These are phyloP conservation scores for Phytophthora chlamydospora DNA, from an alignment of 352 stramenopile genomes.

Conservation along the genomic window DNA sequence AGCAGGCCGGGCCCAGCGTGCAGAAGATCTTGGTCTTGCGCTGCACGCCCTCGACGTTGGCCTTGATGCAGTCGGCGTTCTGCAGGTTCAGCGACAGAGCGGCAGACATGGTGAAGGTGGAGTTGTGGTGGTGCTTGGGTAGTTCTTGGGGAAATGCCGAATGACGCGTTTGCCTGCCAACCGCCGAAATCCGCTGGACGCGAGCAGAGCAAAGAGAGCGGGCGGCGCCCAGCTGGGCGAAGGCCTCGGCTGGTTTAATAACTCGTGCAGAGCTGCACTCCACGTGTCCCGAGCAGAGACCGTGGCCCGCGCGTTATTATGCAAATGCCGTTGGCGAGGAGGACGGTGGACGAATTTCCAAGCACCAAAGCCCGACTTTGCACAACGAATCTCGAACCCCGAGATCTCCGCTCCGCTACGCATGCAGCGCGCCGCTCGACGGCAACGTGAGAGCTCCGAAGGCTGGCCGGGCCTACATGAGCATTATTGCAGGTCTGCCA, in stretches of 20 bases:
- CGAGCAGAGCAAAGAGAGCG: conserved; percentile 15
- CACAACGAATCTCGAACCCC: conserved; percentile 10
- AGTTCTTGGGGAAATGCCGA: conserved; percentile 31
- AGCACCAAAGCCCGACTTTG: conserved; percentile 22
- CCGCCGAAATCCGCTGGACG: conserved; percentile 31
- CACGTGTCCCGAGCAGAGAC: conserved; percentile 13
- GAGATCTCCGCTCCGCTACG: too few species aligned
- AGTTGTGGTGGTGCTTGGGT: conserved; percentile 18
- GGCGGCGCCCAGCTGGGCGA: conserved; percentile 12
- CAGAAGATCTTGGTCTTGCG: conserved; percentile 89
- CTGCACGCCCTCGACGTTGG: conserved; percentile 25
- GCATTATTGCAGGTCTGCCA: too few species aligned
- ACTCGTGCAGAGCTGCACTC: conserved; percentile 6
- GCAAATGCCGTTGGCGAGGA: conserved; percentile 27
- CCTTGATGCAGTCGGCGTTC: conserved; percentile 34
- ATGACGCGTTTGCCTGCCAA: conserved; percentile 18
- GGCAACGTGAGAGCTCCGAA: too few species aligned
- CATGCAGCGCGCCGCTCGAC: background rate
- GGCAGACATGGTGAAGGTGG: conserved; percentile 21
- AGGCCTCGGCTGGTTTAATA: conserved; percentile 30
- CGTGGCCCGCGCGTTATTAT: conserved; percentile 21
- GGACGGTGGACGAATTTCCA: conserved; percentile 1
- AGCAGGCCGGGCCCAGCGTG: conserved; percentile 89
- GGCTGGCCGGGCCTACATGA: too few species aligned
- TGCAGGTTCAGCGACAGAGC: conserved; percentile 30